A percentile compares a stretch with the other conserved stretches of the same genome.
phyloP scores from a whole-genome alignment of 129 eudicot species.

The Lonicera japonica region DNA sequence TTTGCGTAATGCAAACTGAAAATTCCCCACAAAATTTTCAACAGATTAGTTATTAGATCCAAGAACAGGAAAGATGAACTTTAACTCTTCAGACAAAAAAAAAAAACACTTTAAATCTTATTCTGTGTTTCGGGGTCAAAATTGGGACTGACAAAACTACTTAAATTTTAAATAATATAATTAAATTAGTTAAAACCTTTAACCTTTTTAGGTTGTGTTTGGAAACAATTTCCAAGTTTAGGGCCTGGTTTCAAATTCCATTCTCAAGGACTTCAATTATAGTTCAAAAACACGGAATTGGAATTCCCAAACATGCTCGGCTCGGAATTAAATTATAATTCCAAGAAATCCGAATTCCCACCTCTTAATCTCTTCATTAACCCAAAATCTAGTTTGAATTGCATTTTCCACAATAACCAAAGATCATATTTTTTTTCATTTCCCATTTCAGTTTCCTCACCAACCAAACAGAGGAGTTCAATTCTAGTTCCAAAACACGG shows the following conservation, averaged over 20 bases:
- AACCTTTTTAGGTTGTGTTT: not conserved
- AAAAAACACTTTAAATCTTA: no score
- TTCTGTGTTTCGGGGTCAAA: no score
- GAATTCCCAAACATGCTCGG: no score
- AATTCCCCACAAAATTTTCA: slow-evolving; percentile 2
- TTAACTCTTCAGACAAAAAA: no score
- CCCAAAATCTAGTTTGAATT: no score
- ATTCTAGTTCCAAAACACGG: not conserved
- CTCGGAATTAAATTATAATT: not conserved
- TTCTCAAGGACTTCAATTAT: not conserved
- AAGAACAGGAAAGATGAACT: no score
- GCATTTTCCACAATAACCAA: no score
- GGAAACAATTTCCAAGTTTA: not conserved
- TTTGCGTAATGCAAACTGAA: slow-evolving; percentile 89
- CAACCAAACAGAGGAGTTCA: not conserved
- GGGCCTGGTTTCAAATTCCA: not conserved
- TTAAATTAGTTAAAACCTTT: not conserved
- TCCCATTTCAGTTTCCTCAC: not conserved
- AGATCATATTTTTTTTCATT: no score
- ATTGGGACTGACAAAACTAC: no score
- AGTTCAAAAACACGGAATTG: no score
- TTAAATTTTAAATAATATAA: no score
- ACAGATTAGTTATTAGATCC: not conserved
- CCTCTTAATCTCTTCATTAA: not conserved
- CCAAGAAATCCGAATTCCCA: not conserved